Conservation (phyloP, 1,284 basidiomycete genomes). For the Cryptococcus deneoformans region DNA sequence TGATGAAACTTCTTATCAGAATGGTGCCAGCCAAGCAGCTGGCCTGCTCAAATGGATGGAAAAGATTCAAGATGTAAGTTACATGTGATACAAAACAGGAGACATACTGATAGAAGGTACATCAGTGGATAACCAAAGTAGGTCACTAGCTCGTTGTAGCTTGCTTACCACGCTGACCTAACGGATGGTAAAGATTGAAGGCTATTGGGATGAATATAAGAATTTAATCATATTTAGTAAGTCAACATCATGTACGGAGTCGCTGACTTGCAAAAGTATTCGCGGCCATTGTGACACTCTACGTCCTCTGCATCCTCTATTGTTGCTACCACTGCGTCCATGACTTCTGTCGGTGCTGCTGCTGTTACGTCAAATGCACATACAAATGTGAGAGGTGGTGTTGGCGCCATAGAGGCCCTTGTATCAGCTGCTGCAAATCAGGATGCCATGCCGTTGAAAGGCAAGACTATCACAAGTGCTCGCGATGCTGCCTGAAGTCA, state of each 20-base stretch:
- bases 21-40: conserved; percentile 4
- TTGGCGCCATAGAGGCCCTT: conserved; percentile 4
- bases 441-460: neutral
- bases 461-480: conserved; percentile 7
- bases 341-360: conserved; percentile 15
- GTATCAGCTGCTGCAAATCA: neutral
- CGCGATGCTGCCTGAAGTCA: conserved; percentile 3
- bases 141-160: too few species aligned
- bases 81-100: too few species aligned
- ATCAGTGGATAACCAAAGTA: too few species aligned
- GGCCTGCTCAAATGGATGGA: conserved; percentile 11
- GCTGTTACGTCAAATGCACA: conserved; percentile 14
- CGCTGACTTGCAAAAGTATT: conserved; percentile 2
- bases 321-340: conserved; percentile 16
- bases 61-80: conserved; percentile 7
- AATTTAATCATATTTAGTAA: conserved; percentile 13
- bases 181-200: conserved; percentile 7
- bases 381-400: conserved; percentile 9
- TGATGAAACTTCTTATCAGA: neutral
- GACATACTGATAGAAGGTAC: too few species aligned
- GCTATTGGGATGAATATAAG: conserved; percentile 12
- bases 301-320: conserved; percentile 12
- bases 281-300: conserved; percentile 15
- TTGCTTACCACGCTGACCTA: neutral
- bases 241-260: neutral